phyloP scores from a whole-genome alignment of 768 basidiomycete genomes.

The Rhizopogon rudus region DNA sequence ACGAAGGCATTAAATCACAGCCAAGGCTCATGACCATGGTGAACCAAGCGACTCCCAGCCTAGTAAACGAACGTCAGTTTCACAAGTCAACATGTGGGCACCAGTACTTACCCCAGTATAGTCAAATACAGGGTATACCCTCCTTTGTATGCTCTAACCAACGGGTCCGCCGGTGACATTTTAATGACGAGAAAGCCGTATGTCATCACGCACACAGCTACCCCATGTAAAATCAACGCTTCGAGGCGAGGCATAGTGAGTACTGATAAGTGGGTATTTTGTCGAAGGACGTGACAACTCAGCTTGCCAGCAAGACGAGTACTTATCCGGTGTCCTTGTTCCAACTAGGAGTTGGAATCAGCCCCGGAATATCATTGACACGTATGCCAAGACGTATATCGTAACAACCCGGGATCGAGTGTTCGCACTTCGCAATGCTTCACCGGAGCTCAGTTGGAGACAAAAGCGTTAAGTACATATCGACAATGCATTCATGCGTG shows the following conservation, averaged over 20 bases:
- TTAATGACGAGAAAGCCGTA: constrained; percentile 28
- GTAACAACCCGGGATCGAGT: too few species aligned
- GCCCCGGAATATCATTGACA: too few species aligned
- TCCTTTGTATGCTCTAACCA: constrained; percentile 44
- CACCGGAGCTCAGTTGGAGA: too few species aligned
- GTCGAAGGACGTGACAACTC: too few species aligned
- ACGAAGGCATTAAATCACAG: constrained; percentile 37
- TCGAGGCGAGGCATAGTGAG: neutral
- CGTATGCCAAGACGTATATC: too few species aligned
- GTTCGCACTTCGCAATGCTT: too few species aligned
- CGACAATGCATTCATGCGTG: neutral
- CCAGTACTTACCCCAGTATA: constrained; percentile 58
- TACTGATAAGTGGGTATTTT: neutral
- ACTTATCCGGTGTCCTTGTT: too few species aligned
- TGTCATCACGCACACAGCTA: constrained; percentile 28
- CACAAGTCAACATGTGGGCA: neutral
- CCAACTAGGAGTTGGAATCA: too few species aligned
- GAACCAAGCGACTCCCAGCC: constrained; percentile 32
- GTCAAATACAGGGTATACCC: constrained; percentile 74
- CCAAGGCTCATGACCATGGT: constrained; percentile 37
- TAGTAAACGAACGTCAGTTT: constrained; percentile 11
- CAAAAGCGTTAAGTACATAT: too few species aligned
- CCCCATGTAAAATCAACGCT: constrained; percentile 26
- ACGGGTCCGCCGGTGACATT: constrained; percentile 15
- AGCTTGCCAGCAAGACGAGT: too few species aligned